phyloP scores from a whole-genome alignment of 2,329 filamentous ascomycete genomes.

The Waltergamsia citrina region DNA sequence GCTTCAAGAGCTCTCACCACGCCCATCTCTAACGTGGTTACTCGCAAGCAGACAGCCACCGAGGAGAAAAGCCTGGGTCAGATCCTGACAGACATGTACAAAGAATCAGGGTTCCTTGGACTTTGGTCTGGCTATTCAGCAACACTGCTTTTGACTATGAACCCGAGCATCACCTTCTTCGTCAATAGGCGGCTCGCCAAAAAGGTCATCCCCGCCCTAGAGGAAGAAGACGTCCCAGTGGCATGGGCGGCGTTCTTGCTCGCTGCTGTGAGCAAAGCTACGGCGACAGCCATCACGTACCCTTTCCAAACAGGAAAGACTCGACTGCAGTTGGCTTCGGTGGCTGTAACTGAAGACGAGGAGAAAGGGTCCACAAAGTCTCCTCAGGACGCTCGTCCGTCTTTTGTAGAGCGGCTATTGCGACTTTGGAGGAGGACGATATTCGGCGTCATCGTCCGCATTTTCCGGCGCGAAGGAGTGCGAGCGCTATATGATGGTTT shows the following conservation, averaged over 20 bases:
- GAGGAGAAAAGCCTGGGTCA: constrained; percentile 34
- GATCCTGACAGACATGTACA: constrained; percentile 53
- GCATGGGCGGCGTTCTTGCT: constrained; percentile 34
- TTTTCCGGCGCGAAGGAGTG: constrained; percentile 54
- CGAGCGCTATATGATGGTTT: constrained; percentile 67
- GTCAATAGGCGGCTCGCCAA: constrained; percentile 65
- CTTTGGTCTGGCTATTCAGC: constrained; percentile 89
- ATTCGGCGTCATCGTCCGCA: constrained; percentile 51
- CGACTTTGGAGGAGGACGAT: constrained; percentile 36
- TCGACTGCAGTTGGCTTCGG: constrained; percentile 54
- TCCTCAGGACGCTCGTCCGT: background rate
- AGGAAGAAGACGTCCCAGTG: constrained; percentile 27
- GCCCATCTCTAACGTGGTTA: constrained; percentile 74
- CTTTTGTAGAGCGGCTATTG: constrained; percentile 8
- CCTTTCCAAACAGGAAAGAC: constrained; percentile 82
- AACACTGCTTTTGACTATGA: constrained; percentile 69
- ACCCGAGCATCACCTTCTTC: constrained; percentile 80
- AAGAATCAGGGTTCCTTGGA: constrained; percentile 62
- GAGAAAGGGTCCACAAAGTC: constrained; percentile 5
- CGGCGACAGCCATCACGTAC: constrained; percentile 70
- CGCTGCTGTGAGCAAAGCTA: constrained; percentile 70
- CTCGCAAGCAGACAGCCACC: constrained; percentile 65
- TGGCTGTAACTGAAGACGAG: background rate
- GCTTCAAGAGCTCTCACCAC: constrained; percentile 69
- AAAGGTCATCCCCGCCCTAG: constrained; percentile 40